These are phyloP conservation scores for Colletotrichum noveboracense DNA, from an alignment of 2,329 filamentous ascomycete genomes.

Conservation along the genomic window DNA sequence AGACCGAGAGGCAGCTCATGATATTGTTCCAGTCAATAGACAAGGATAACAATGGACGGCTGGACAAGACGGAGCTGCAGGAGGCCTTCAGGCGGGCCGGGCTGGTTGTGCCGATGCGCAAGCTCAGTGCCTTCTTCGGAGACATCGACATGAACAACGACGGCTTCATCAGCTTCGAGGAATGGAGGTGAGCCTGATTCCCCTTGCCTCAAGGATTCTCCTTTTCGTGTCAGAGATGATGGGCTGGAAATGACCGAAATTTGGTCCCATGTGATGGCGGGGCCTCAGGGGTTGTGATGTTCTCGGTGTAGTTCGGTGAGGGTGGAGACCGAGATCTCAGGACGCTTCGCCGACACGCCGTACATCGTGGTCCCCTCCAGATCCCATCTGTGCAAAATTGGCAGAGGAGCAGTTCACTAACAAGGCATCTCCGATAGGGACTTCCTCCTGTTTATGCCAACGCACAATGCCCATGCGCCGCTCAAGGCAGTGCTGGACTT, in stretches of 20 bases:
- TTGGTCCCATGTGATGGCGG: neutral
- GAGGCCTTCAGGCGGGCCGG: slow-evolving; percentile 80
- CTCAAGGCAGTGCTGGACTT: slow-evolving; percentile 87
- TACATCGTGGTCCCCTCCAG: neutral
- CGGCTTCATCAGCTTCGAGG: slow-evolving; percentile 86
- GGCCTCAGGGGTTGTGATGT: neutral
- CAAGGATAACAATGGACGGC: slow-evolving; percentile 79
- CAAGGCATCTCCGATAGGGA: slow-evolving; percentile 59
- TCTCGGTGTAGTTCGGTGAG: neutral
- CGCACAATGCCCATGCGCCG: slow-evolving; percentile 66
- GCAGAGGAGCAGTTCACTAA: neutral
- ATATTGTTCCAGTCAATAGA: slow-evolving; percentile 88
- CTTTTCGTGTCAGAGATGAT: neutral
- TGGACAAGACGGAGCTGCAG: slow-evolving; percentile 86
- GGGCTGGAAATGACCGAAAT: neutral
- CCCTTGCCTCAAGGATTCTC: neutral
- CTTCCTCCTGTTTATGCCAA: slow-evolving; percentile 89
- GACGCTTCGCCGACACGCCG: neutral
- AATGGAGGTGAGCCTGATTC: slow-evolving; percentile 81
- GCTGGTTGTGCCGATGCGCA: slow-evolving; percentile 76
- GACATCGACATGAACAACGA: slow-evolving; percentile 92
- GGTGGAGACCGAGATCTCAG: neutral
- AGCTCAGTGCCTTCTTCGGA: slow-evolving; percentile 84
- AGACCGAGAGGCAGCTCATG: slow-evolving; percentile 84
- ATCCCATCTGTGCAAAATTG: neutral